Conservation (phyloP, 2,329 filamentous ascomycete species). For the Thielaviopsis ethacetica region DNA sequence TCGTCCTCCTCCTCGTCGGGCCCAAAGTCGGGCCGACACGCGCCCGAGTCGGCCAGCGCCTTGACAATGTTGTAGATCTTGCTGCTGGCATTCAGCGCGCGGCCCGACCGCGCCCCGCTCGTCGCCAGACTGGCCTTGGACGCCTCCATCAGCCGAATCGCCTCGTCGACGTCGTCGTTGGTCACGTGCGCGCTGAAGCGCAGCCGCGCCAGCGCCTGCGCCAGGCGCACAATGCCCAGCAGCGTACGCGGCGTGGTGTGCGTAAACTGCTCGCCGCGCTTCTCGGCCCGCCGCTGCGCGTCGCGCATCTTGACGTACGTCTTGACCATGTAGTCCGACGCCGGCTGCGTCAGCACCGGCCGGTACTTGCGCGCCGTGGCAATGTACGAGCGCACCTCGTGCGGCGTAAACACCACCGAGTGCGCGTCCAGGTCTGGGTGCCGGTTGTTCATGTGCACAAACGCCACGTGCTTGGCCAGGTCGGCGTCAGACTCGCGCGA, state of each 20-base stretch:
- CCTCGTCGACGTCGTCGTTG: slow-evolving; percentile 90
- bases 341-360: slow-evolving; percentile 65
- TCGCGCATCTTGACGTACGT: slow-evolving; percentile 92
- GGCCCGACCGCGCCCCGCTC: slow-evolving; percentile 41
- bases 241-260: slow-evolving; percentile 90
- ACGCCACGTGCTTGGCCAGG: slow-evolving; percentile 85
- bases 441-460: slow-evolving; percentile 91
- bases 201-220: slow-evolving; percentile 82
- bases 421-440: slow-evolving; percentile 58
- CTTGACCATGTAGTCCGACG: slow-evolving; percentile 92
- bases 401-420: slow-evolving; percentile 56
- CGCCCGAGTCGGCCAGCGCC: slow-evolving; percentile 69
- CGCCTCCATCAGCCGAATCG: slow-evolving; percentile 75
- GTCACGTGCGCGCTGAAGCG: slow-evolving; percentile 75
- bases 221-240: slow-evolving; percentile 79
- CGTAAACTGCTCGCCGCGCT: slow-evolving; percentile 78
- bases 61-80: slow-evolving; percentile 94
- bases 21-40: slow-evolving; percentile 66
- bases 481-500: slow-evolving; percentile 80
- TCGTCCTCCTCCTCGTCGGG: slow-evolving; percentile 48
- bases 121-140: slow-evolving; percentile 78
- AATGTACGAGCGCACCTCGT: slow-evolving; percentile 92
- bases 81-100: slow-evolving; percentile 64
- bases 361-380: slow-evolving; percentile 82
- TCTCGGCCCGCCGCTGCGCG: slow-evolving; percentile 80